Base-by-base conservation (phyloP, 1,284 basidiomycete genomes). In the Waitea zeae region DNA sequence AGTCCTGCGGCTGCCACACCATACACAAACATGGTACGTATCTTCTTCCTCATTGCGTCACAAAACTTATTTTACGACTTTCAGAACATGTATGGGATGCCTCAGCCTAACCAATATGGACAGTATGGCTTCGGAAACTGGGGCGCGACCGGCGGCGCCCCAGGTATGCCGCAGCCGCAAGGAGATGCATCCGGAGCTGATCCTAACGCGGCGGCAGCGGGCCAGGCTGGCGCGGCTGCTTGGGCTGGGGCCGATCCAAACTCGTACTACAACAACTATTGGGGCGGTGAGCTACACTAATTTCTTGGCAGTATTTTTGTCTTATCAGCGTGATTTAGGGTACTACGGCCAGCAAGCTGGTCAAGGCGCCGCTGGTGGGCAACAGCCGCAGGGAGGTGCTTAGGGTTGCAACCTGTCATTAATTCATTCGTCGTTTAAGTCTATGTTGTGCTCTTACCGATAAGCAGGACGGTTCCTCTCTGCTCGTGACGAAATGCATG, bases 71-170 rank as follows among this genome's bases (percentile, higher is more conserved):
- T 30, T 20, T 20, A 19, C n/a, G 18, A 12, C n/a, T 36, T 39
- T 12, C 42, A 83, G 76, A 76, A 77, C 26, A 80, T 86, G 77
- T 87, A 87, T 49, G 77, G 80, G 41, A 80, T 87, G 68, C 82
- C 82, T 4, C 79, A 83, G 49, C 74, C 81, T 13, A 73, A 66
- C 45, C 63, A 68, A 3, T 87, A 86, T 41, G 78, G 73, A 29
- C 79, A 83, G 48, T 86, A 86, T 44, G 75, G 75, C 30, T 84
- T 80, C 47, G 66, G 67, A 44, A 73, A 62, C 20, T 84, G 83
- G 46, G 62, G 66, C 26, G 70, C 76, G 34, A 69, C 62, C 30
- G 59, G 64, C 39, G 63, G 62, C 22, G 67, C 69, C 35, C 71
- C 75, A 36, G 79, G 74, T 7, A 76, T 82, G 70, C 66, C 67